These are phyloP conservation scores for Trichosporon faecale DNA, from an alignment of 1,284 basidiomycete genomes.

Conservation along the genomic window DNA sequence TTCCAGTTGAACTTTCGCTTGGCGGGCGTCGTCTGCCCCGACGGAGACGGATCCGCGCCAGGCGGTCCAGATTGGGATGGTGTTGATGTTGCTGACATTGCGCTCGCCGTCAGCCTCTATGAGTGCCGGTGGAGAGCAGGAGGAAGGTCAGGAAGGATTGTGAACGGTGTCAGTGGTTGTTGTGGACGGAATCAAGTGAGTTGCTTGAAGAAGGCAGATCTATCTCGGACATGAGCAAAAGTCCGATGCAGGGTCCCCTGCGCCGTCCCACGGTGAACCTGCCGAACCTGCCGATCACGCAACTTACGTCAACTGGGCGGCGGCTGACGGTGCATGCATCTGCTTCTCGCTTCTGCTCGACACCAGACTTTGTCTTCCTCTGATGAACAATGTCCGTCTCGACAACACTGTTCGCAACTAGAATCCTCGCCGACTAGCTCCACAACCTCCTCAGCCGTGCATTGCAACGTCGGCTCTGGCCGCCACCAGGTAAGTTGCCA, in stretches of 20 bases:
- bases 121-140: background rate
- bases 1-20: constrained; percentile 28
- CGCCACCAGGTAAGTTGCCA: background rate
- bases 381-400: background rate
- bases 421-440: background rate
- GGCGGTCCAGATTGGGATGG: background rate
- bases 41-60: background rate
- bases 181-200: background rate
- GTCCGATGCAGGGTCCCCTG: background rate
- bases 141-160: background rate
- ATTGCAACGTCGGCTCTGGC: background rate
- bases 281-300: background rate
- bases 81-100: background rate
- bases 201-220: background rate
- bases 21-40: background rate
- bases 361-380: background rate
- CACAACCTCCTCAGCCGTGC: background rate
- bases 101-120: background rate
- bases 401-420: background rate
- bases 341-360: background rate
- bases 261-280: background rate
- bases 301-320: background rate
- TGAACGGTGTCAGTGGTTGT: background rate
- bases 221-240: background rate
- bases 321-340: background rate